These are phyloP conservation scores for Neospermospora avenae DNA, from an alignment of 2,329 filamentous ascomycete species.

Conservation along the genomic window DNA sequence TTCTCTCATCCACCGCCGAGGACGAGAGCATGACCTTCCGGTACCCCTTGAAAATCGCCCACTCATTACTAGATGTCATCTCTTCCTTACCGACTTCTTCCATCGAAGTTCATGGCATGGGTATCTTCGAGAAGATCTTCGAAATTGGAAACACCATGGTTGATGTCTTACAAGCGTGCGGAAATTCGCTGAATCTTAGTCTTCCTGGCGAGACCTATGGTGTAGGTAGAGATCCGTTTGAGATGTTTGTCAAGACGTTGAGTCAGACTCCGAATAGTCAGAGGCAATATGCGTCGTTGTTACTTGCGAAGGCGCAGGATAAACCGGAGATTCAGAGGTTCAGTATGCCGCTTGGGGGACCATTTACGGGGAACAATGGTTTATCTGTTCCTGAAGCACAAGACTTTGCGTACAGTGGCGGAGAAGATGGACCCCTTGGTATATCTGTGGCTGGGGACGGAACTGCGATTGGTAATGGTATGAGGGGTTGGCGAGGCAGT, in stretches of 20 bases:
- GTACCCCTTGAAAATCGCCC: conserved; percentile 59
- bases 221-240: conserved; percentile 40
- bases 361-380: not conserved
- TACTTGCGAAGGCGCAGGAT: conserved; percentile 42
- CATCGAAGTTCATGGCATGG: conserved; percentile 48
- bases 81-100: conserved; percentile 40
- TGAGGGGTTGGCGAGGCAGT: conserved; percentile 24
- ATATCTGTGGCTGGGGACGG: not conserved
- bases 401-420: not conserved
- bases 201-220: conserved; percentile 27
- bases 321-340: conserved; percentile 36
- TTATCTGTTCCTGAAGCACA: not conserved
- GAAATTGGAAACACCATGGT: conserved; percentile 44
- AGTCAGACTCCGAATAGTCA: conserved; percentile 44
- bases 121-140: conserved; percentile 50
- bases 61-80: conserved; percentile 49
- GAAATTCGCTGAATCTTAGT: not conserved
- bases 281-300: conserved; percentile 42
- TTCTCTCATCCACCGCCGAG: conserved; percentile 55
- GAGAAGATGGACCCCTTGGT: not conserved
- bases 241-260: conserved; percentile 44
- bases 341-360: conserved; percentile 11
- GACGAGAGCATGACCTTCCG: conserved; percentile 60
- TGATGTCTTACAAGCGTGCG: conserved; percentile 42
- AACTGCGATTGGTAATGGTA: not conserved